Evolutionary conservation across 768 basidiomycete genomes (phyloP).

Genomic region (Wakefieldia striispora): DNA sequence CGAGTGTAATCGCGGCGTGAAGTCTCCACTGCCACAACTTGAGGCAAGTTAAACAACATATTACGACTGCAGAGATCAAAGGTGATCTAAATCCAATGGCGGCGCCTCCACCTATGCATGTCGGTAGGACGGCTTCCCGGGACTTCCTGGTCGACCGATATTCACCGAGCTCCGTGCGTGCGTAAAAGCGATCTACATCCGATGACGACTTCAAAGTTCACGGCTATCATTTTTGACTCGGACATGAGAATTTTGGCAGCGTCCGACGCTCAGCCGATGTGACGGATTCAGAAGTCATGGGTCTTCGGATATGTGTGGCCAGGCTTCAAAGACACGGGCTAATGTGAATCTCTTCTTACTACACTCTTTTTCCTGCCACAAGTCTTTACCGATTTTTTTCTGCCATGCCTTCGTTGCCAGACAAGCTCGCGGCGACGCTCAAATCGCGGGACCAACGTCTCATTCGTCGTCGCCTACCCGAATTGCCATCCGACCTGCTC

Average conservation of each 20-base stretch:
- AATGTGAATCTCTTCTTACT: neutral
- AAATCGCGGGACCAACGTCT: slow-evolving; percentile 60
- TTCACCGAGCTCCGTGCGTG: neutral
- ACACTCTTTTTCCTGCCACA: neutral
- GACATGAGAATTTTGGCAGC: slow-evolving; percentile 4
- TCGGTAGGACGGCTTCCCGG: too few relatives aligned
- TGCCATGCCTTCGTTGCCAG: slow-evolving; percentile 32
- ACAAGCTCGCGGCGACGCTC: slow-evolving; percentile 52
- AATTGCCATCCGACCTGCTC: slow-evolving; percentile 41
- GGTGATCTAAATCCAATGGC: too few relatives aligned
- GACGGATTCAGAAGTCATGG: neutral
- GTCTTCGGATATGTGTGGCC: neutral
- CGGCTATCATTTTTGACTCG: too few relatives aligned
- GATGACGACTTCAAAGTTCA: too few relatives aligned
- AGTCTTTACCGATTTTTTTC: neutral
- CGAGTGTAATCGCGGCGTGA: too few relatives aligned
- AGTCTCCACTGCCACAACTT: too few relatives aligned
- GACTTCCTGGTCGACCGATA: too few relatives aligned
- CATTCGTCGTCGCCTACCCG: slow-evolving; percentile 70
- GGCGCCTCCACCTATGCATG: too few relatives aligned
- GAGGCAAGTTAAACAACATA: too few relatives aligned
- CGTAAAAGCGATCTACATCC: slow-evolving; percentile 12
- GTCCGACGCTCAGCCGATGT: neutral
- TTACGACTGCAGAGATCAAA: too few relatives aligned
- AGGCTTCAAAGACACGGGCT: too few relatives aligned